Evolutionary conservation across 2,329 filamentous ascomycete species (phyloP), one percentile per base, ranked within the genome.

Genomic region (Keithomyces neogunnii): DNA sequence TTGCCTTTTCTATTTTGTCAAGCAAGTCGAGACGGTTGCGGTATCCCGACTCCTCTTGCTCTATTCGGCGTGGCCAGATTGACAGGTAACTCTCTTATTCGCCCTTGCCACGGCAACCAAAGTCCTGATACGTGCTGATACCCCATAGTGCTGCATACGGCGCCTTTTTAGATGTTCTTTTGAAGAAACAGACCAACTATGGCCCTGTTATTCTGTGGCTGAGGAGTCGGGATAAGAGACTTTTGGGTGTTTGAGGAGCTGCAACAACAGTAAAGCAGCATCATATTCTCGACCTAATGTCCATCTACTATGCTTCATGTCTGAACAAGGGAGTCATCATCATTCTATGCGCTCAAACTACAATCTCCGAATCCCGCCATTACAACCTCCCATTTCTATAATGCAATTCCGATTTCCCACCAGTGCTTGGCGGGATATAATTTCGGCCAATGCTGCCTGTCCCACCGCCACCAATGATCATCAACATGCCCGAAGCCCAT

Each of bases 161-260:
- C 31, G 89, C 89, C 4, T 95, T 95, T 60, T 66, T 73, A 45
- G 70, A 74, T 48, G 83, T 93, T 31, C 73, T 96, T 59, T 65
- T 67, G 46, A 77, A 75, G 58, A 89, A 86, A 65, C 90, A 95
- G 73, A 84, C 85, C 35, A 78, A 75, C 50, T 88, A 89, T 66
- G 62, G 62, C 4, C 68, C 69, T 32, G 76, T 91, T 11, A 67
- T 96, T 52, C 65, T 63, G 33, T 96, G 89, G 89, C 67, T 96
- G 53, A 73, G 76, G 5, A 63, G 55, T 11, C 72, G 81, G 58
- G 67, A 60, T 60, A 36, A 70, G 66, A 26, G 19, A 31, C 38
- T 42, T 29, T 5, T 5, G 26, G 3, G 32, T 45, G n/a, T 42
- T 3, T 5, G 19, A 42, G n/a, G 2, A 43, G 3, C 11, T 26